These are phyloP conservation scores for Discostella stelligeroides DNA, from an alignment of 108 stramenopile genomes.

Conservation along the genomic window DNA sequence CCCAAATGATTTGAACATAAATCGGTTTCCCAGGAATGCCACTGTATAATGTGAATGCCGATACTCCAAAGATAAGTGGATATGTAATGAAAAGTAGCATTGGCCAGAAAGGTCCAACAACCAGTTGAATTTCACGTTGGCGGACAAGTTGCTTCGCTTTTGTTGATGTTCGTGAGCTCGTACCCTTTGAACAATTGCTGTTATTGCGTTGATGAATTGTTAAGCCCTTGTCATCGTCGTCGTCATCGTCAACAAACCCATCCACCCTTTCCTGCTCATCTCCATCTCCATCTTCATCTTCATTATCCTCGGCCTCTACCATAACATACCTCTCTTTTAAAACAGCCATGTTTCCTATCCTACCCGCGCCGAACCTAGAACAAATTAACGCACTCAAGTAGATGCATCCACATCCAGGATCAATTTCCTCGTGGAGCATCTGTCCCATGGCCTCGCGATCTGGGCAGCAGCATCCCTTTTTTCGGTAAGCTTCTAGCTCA, in stretches of 20 bases:
- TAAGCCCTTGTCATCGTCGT: slow-evolving; percentile 23
- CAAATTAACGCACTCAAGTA: slow-evolving; percentile 73
- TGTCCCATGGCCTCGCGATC: slow-evolving; percentile 19
- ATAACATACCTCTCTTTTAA: slow-evolving; percentile 68
- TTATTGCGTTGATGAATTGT: slow-evolving; percentile 23
- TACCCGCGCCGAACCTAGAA: no score
- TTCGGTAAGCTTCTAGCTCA: slow-evolving; percentile 46
- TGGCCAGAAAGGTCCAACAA: slow-evolving; percentile 95
- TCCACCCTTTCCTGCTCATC: slow-evolving; percentile 38
- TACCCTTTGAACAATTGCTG: slow-evolving; percentile 3
- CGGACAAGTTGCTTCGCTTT: slow-evolving; percentile 29
- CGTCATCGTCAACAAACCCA: slow-evolving; percentile 49
- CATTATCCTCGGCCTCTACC: slow-evolving; percentile 65
- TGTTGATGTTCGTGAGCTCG: neutral
- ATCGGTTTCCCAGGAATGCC: slow-evolving; percentile 47
- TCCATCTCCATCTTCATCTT: no score
- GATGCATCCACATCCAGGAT: slow-evolving; percentile 64
- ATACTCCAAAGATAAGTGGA: slow-evolving; percentile 81
- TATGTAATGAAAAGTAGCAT: slow-evolving; percentile 86
- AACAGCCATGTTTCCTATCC: slow-evolving; percentile 91
- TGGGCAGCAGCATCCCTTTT: slow-evolving; percentile 29
- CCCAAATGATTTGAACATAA: slow-evolving; percentile 53
- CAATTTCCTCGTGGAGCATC: slow-evolving; percentile 54
- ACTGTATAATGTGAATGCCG: slow-evolving; percentile 39
- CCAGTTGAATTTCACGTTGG: slow-evolving; percentile 52